Evolutionary conservation across 2,329 filamentous ascomycete species (phyloP), one percentile per base, ranked within the genome.

Genomic region (Zarea fungicola): DNA sequence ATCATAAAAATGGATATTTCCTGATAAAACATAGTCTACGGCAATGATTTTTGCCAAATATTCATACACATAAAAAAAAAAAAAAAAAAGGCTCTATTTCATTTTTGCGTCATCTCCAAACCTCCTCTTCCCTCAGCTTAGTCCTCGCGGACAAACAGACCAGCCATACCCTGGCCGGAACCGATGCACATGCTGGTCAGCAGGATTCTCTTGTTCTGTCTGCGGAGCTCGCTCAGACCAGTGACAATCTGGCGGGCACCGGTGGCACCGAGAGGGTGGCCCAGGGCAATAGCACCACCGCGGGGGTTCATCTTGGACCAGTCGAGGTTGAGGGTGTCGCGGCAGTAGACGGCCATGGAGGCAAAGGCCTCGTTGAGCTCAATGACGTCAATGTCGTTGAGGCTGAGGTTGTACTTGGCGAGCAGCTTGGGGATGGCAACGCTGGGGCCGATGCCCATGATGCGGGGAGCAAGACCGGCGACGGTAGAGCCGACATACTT

Each of bases 291-390:
- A 56, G 88, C 88, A 55, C 88, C 88, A 58, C 88, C 88, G 52
- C 86, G 77, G 22, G 84, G 78, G 72, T 93, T 93, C 77, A 93
- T 80, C 80, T 90, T 92, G 60, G 77, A 68, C 68, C 78, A 80
- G 63, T 87, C 83, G 43, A 92, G 72, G 56, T 80, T 80, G 43
- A 93, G 76, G 56, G 74, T 81, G 60, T 89, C 77, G 48, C 87
- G 72, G 71, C 90, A 96, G 79, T 96, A 97, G 25, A 96, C 91
- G 1, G 89, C 91, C 93, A 97, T 97, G 45, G 87, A 93, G 19
- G 91, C 92, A 62, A 99, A 99, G 1, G 93, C 93, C 78, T 99
- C 93, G 74, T 99, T 99, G 64, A 99, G 72, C 78, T 97, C 93
- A 58, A 92, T 77, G 29, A 97, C 78, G 63, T 99, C 93, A 54